A percentile compares a stretch with the other conserved stretches of the same genome.
Evolutionary conservation across 148 eudicot species (phyloP).

Genomic region (Rhododendron mucronatum): DNA sequence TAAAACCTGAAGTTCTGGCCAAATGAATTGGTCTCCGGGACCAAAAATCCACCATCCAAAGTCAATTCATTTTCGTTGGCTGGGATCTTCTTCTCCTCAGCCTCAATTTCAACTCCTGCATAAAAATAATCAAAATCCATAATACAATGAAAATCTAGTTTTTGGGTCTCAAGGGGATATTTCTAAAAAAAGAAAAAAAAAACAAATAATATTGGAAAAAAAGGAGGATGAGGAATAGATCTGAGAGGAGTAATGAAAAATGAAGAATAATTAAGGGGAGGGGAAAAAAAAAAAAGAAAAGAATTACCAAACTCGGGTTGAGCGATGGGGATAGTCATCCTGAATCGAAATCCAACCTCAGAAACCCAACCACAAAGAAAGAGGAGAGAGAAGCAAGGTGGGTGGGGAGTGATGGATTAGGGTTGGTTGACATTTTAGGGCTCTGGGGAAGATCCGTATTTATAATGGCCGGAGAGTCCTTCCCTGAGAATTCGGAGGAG

Average conservation of each 20-base stretch:
- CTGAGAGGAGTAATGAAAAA: background rate
- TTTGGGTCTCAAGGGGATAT: background rate
- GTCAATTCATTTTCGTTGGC: constrained; percentile 29
- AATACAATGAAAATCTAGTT: background rate
- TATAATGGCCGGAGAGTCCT: constrained; percentile 64
- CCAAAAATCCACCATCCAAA: constrained; percentile 54
- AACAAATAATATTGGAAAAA: background rate
- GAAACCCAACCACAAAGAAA: background rate
- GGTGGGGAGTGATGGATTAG: background rate
- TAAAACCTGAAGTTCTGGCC: constrained; percentile 73
- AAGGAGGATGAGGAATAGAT: background rate
- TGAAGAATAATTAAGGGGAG: background rate
- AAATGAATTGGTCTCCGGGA: constrained; percentile 58
- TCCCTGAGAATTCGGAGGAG: constrained; percentile 44
- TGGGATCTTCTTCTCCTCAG: constrained; percentile 21
- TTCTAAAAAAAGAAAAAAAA: background rate
- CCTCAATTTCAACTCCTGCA: constrained; percentile 24
- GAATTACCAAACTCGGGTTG: constrained; percentile 50
- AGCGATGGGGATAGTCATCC: constrained; percentile 63
- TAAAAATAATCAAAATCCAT: background rate
- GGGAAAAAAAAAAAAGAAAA: background rate
- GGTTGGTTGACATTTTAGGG: background rate
- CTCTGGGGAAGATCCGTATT: constrained; percentile 29
- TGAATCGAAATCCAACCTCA: constrained; percentile 6
- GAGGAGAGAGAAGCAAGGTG: constrained; percentile 4